Percentiles rank a stretch among this genome's conserved stretches.
These are phyloP conservation scores for Chlamydomonas schloesseri DNA, from an alignment of 139 green algal genomes.

Conservation along the genomic window DNA sequence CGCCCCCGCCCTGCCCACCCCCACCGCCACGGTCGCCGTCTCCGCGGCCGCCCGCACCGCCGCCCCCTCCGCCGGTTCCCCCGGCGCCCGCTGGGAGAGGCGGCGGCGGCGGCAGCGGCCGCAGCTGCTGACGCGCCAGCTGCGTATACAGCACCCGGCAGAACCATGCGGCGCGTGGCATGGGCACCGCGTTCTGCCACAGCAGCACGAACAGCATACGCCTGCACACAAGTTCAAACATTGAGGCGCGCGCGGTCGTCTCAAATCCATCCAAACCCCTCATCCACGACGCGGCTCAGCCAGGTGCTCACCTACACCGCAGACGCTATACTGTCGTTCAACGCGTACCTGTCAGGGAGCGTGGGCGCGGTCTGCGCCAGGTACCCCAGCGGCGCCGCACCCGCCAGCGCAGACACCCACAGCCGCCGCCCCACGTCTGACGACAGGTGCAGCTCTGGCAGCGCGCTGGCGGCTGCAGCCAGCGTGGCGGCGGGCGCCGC, in stretches of 20 bases:
- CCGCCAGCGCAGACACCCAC: slow-evolving; percentile 33
- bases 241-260: too few relatives aligned
- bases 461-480: not conserved
- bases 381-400: slow-evolving; percentile 18
- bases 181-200: slow-evolving; percentile 31
- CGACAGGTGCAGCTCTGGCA: slow-evolving; percentile 20
- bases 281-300: too few relatives aligned
- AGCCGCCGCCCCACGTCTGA: slow-evolving; percentile 28
- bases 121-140: slow-evolving; percentile 15
- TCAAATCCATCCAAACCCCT: too few relatives aligned
- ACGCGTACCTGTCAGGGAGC: slow-evolving; percentile 31
- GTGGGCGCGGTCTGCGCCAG: slow-evolving; percentile 11
- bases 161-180: slow-evolving; percentile 31
- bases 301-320: too few relatives aligned
- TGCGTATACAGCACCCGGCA: slow-evolving; percentile 30
- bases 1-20: not conserved
- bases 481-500: not conserved
- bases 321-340: too few relatives aligned
- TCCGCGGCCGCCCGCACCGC: too few relatives aligned
- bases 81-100: not conserved
- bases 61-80: not conserved
- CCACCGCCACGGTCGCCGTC: not conserved
- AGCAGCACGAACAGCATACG: slow-evolving; percentile 18
- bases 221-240: not conserved
- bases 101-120: slow-evolving; percentile 31